These are phyloP conservation scores for Amylocystis lapponica DNA, from an alignment of 768 basidiomycete genomes.

Conservation along the genomic window DNA sequence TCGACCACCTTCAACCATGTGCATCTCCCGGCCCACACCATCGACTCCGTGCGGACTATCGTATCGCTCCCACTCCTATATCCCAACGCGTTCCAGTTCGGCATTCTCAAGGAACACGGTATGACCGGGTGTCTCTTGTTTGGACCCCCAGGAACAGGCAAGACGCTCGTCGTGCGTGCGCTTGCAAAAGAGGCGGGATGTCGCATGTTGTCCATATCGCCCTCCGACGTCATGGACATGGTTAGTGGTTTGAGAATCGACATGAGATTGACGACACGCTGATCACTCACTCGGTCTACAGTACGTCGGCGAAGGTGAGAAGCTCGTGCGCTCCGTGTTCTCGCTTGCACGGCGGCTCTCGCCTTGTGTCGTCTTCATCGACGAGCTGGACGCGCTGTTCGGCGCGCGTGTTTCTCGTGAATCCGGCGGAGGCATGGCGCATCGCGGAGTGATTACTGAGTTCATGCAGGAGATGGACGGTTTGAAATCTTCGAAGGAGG, in stretches of 20 bases:
- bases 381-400: slow-evolving; percentile 92
- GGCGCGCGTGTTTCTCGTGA: slow-evolving; percentile 79
- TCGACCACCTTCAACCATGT: slow-evolving; percentile 84
- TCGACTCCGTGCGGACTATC: slow-evolving; percentile 88
- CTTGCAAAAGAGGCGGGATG: slow-evolving; percentile 92
- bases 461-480: slow-evolving; percentile 99
- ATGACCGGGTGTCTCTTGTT: slow-evolving; percentile 91
- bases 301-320: slow-evolving; percentile 89
- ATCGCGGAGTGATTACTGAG: slow-evolving; percentile 84
- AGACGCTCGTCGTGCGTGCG: slow-evolving; percentile 84
- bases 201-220: slow-evolving; percentile 84
- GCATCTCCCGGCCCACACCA: slow-evolving; percentile 81
- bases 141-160: slow-evolving; percentile 91
- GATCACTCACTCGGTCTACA: slow-evolving; percentile 23
- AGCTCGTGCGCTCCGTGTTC: slow-evolving; percentile 86
- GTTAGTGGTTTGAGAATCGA: too few relatives aligned
- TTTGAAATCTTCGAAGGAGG: slow-evolving; percentile 70
- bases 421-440: slow-evolving; percentile 74
- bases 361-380: slow-evolving; percentile 91
- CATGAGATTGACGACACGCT: neutral
- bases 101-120: slow-evolving; percentile 85
- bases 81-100: slow-evolving; percentile 81
- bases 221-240: slow-evolving; percentile 97
- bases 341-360: slow-evolving; percentile 78
- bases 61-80: slow-evolving; percentile 86